A percentile compares a stretch with the other conserved stretches of the same genome.
Evolutionary conservation across 2,329 filamentous ascomycete genomes (phyloP).

Genomic region (Aspergillus quadrilineatus): DNA sequence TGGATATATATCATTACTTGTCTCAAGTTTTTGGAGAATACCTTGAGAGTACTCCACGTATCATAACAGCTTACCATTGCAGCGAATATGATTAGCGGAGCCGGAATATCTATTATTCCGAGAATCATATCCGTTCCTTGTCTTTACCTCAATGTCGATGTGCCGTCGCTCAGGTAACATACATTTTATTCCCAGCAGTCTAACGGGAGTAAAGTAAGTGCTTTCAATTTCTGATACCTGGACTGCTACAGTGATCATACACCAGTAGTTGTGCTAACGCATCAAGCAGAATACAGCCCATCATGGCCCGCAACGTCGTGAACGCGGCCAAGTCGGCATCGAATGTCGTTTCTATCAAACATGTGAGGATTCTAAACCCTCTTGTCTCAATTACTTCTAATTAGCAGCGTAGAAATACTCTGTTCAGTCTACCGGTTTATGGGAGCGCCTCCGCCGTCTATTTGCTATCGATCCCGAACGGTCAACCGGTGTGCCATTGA

Average conservation of each 20-base stretch:
- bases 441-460: constrained; percentile 75
- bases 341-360: constrained; percentile 36
- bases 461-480: constrained; percentile 82
- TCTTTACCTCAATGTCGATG: not conserved
- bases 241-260: not conserved
- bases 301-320: constrained; percentile 37
- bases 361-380: constrained; percentile 28
- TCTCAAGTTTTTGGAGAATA: too few species aligned
- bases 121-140: not conserved
- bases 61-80: not conserved
- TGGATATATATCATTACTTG: too few species aligned
- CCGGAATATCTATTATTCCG: not conserved
- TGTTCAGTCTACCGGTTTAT: constrained; percentile 83
- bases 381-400: not conserved
- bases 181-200: not conserved
- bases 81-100: constrained; percentile 2
- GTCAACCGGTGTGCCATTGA: constrained; percentile 87
- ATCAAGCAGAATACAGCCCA: constrained; percentile 28
- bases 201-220: not conserved
- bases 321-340: constrained; percentile 42
- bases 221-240: not conserved
- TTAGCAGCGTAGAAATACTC: constrained; percentile 79
- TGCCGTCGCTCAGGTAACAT: not conserved
- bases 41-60: not conserved
- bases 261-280: constrained; percentile 3